These are phyloP conservation scores for Narthecium ossifragum DNA, from an alignment of 106 monocot genomes.

Conservation along the genomic window DNA sequence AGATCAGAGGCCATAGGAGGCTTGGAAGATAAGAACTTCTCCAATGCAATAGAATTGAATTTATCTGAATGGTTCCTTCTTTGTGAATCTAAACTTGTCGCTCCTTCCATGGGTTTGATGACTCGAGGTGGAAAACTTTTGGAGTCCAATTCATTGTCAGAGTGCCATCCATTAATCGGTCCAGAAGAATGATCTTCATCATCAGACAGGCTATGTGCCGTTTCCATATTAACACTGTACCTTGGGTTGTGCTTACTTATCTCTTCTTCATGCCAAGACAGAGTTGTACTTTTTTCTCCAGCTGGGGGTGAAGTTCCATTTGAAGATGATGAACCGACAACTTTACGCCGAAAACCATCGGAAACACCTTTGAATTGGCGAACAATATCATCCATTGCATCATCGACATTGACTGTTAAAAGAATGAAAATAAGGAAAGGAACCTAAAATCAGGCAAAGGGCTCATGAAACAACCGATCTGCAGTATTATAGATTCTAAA, in stretches of 20 bases:
- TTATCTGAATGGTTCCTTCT: slow-evolving; percentile 26
- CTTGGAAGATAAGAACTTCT: slow-evolving; percentile 27
- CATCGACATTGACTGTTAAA: slow-evolving; percentile 92
- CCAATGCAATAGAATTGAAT: slow-evolving; percentile 15
- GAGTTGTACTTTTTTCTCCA: slow-evolving; percentile 26
- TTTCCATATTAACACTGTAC: slow-evolving; percentile 36
- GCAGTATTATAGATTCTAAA: too few species aligned
- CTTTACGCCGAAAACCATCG: slow-evolving; percentile 60
- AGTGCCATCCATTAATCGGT: slow-evolving; percentile 76
- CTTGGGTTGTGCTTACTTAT: slow-evolving; percentile 21
- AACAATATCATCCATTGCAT: slow-evolving; percentile 98
- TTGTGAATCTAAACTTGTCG: slow-evolving; percentile 29
- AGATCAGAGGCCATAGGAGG: slow-evolving; percentile 14
- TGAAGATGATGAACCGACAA: slow-evolving; percentile 56
- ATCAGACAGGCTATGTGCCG: slow-evolving; percentile 71
- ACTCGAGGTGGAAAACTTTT: slow-evolving; percentile 62
- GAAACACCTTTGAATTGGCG: slow-evolving; percentile 94
- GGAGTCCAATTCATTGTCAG: slow-evolving; percentile 79
- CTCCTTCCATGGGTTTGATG: slow-evolving; percentile 26
- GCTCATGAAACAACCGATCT: too few species aligned
- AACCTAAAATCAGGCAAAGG: too few species aligned
- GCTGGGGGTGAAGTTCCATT: slow-evolving; percentile 23
- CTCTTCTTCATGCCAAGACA: slow-evolving; percentile 61
- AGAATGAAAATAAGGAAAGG: background rate
- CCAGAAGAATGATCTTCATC: slow-evolving; percentile 47